phyloP scores from a whole-genome alignment of 176 grass and related monocot species.

The Dactylis glomerata region DNA sequence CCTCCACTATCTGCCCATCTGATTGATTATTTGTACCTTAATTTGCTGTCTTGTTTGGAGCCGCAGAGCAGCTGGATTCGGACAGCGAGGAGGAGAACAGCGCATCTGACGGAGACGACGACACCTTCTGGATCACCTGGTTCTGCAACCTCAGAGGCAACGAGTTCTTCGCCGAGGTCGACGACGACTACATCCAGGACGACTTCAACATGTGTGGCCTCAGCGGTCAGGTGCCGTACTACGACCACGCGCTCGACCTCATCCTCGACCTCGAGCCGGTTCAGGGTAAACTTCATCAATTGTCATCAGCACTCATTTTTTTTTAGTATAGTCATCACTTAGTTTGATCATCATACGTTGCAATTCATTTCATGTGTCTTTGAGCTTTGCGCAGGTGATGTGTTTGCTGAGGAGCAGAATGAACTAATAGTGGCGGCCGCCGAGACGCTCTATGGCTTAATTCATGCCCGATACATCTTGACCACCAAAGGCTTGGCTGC shows the following conservation, averaged over 20 bases:
- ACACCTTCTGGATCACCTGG: constrained; percentile 10
- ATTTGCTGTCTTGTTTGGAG: background rate
- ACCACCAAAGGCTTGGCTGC: constrained; percentile 11
- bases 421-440: background rate
- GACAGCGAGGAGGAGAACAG: background rate
- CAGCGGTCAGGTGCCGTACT: background rate
- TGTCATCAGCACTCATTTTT: background rate
- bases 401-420: background rate
- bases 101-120: background rate
- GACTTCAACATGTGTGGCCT: constrained; percentile 9
- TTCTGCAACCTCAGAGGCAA: constrained; percentile 13
- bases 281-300: background rate
- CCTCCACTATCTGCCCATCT: background rate
- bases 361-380: background rate
- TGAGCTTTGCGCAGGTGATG: background rate
- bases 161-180: constrained; percentile 4
- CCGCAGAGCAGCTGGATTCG: constrained; percentile 10
- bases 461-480: constrained; percentile 11
- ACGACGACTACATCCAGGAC: constrained; percentile 17
- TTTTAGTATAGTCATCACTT: background rate
- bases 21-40: no score
- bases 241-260: background rate
- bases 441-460: background rate
- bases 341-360: background rate
- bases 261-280: background rate